Base-by-base conservation (phyloP, 1,284 basidiomycete species). In the Afroboletus lepidellus region DNA sequence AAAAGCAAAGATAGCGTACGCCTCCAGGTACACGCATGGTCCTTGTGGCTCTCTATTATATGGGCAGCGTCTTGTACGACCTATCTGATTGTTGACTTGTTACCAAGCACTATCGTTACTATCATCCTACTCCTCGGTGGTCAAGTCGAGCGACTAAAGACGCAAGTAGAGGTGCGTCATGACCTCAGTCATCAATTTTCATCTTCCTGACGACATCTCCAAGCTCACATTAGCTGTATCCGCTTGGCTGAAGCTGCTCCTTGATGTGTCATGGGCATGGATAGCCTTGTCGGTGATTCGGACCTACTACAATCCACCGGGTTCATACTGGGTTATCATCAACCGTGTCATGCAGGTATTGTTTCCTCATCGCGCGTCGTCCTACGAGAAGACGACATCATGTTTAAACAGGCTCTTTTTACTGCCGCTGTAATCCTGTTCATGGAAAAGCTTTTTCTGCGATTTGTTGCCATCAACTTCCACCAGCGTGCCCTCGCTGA, bases 401-500 rank as follows among this genome's bases (percentile, higher is more conserved):
- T 13, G 46, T 46, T 38, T 8, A 25, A 61, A 48, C 57, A 85
- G 83, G 84, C 83, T 15, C 66, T 89, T 25, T 90, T 90, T 60
- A 73, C 85, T 12, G 73, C 79, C 5, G 74, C 78, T 2, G 66
- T 87, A 21, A 76, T 90, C 41, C 65, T 90, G 8, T 76, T 90
- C 5, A 76, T 72, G 9, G 87, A 90, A 64, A 90, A 90, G 61
- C 66, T 87, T 37, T 83, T 86, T 64, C 68, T 90, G 27, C 84
- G 82, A 59, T 84, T 85, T 57, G 79, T 89, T 39, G 86, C 87
- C n/a, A 89, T 89, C 70, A 84, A 81, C 60, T 90, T 90, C 64
- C 87, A 90, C 65, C 75, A 81, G 57, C 85, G 80, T 57, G 87
- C 87, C 7, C 77, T 90, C 25, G 81, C 85, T 20, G 87, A 90